Conservation (phyloP, 345 rosid genomes). For the Populus davidiana region DNA sequence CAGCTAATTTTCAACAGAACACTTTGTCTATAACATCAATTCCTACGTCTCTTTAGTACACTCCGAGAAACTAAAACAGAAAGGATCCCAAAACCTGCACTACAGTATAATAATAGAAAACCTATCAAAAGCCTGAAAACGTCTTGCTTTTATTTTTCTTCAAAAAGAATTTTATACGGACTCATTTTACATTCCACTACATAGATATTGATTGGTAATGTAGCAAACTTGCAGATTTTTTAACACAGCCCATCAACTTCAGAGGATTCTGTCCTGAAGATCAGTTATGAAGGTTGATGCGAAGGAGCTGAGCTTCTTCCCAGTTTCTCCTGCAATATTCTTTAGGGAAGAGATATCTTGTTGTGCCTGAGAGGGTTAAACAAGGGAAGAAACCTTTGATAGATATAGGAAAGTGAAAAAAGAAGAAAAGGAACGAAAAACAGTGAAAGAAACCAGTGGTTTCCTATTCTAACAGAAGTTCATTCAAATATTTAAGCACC, state of each 20-base stretch:
- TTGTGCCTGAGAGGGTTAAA: conserved; percentile 56
- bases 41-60: not conserved
- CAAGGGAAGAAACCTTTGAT: not conserved
- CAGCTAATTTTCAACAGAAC: not conserved
- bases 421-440: not conserved
- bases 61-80: conserved; percentile 1
- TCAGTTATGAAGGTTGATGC: conserved; percentile 77
- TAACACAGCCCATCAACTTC: conserved; percentile 3
- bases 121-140: not conserved
- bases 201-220: conserved; percentile 3
- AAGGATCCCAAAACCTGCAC: conserved; percentile 2
- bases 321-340: conserved; percentile 90
- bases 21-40: not conserved
- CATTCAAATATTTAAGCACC: not conserved
- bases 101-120: not conserved
- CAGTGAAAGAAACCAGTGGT: too few relatives aligned
- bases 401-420: not conserved
- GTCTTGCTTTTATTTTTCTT: not conserved
- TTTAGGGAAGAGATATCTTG: conserved; percentile 82
- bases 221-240: not conserved
- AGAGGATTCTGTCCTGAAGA: conserved; percentile 87
- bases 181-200: conserved; percentile 20
- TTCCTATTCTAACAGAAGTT: not conserved
- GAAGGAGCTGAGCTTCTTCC: conserved; percentile 74
- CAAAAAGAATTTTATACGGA: conserved; percentile 11